These are phyloP conservation scores for Cyberlindnera suaveolens DNA, from an alignment of 805 yeast species.

Conservation along the genomic window DNA sequence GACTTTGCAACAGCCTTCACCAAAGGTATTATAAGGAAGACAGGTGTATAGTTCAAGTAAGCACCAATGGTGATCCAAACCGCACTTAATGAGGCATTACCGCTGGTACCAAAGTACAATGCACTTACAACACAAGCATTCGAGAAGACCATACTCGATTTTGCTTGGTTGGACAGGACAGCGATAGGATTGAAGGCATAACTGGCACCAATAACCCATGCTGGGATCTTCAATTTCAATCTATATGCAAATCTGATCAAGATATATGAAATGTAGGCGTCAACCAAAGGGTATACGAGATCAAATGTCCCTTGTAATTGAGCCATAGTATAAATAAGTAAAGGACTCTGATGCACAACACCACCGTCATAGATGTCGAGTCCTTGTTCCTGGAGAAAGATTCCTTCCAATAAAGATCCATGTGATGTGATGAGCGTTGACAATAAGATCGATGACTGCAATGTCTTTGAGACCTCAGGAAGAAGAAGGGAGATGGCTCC, in stretches of 20 bases:
- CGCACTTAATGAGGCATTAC: constrained; percentile 37
- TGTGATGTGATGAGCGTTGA: constrained; percentile 73
- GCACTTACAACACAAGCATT: constrained; percentile 49
- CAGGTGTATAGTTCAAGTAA: constrained; percentile 57
- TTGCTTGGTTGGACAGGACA: constrained; percentile 60
- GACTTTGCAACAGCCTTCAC: constrained; percentile 10
- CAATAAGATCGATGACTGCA: constrained; percentile 43
- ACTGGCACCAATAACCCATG: constrained; percentile 49
- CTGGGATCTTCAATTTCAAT: constrained; percentile 18
- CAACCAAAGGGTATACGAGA: constrained; percentile 51
- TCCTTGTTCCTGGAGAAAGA: constrained; percentile 49
- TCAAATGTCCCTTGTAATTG: constrained; percentile 21
- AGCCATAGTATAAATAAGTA: constrained; percentile 48
- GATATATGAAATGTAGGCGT: constrained; percentile 49
- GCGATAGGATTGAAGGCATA: constrained; percentile 79
- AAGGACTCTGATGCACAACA: constrained; percentile 79
- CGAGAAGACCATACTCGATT: constrained; percentile 58
- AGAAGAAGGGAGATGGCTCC: constrained; percentile 10
- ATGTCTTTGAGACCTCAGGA: constrained; percentile 13
- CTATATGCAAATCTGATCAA: constrained; percentile 44
- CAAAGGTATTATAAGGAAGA: constrained; percentile 57
- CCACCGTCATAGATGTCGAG: constrained; percentile 78
- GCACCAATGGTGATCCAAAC: constrained; percentile 54
- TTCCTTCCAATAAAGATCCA: constrained; percentile 58
- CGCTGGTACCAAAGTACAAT: constrained; percentile 37